Base-by-base conservation (phyloP, 2,329 filamentous ascomycete genomes). In the Aspergillus sp. region DNA sequence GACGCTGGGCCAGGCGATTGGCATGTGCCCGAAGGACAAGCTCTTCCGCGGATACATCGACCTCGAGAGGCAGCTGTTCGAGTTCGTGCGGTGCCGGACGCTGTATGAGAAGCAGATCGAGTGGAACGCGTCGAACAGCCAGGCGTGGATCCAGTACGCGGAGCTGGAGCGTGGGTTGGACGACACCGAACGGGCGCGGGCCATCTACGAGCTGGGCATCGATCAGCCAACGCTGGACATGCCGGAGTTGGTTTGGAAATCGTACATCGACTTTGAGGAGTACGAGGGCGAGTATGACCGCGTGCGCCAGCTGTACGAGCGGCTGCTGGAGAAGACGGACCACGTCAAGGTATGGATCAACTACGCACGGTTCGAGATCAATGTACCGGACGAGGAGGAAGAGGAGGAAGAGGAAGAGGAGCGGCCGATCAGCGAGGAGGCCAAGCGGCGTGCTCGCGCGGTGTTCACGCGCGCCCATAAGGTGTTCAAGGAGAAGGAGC, bases 271-370 rank as follows among this genome's bases (percentile, higher is more conserved):
- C 72, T 97, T 97, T 66, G 94, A 99, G 73, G 93, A 97, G 68
- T 90, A 95, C 64, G 90, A 96, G 71, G 89, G 86, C 65, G 90
- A 96, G 71, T 96, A 93, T 71, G 90, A 91, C 49, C 81, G 86
- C 45, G 90, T 91, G 4, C 82, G 94, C 45, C 76, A 78, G 3
- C 78, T 99, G 42, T 99, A 97, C 74, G 93, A 97, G 76, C 84
- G 93, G 7, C 81, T 99, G 11, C 81, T 99, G 41, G 80, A 90
- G 65, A 96, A 95, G 84, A 96, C 94, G n/a, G 87, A 94, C 66
- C 94, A 99, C 68, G 91, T 96, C 79, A 99, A 97, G 79, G 94
- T 99, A 54, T 99, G 94, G 94, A 95, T 94, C 72, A 93, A 89
- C 71, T 99, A 93, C 74, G 94, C 94, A n/a, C 89, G 95, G 71